A percentile compares a stretch with the other conserved stretches of the same genome.
phyloP scores from a whole-genome alignment of 352 stramenopile species.

The Pythium chondricola region DNA sequence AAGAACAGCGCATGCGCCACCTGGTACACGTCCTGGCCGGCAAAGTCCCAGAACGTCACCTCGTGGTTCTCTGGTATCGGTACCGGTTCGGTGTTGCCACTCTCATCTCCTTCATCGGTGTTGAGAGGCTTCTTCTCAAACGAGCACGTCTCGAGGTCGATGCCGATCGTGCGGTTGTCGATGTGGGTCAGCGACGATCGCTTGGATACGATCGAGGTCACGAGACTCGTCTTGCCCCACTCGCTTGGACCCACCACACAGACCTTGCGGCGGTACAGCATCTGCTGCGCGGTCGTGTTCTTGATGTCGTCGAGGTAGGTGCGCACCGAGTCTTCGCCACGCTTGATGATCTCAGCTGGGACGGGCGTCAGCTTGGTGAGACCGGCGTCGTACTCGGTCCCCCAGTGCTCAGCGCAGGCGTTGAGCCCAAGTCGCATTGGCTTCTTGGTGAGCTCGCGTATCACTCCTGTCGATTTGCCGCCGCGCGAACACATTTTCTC shows the following conservation, averaged over 20 bases:
- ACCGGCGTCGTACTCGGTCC: neutral
- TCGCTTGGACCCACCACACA: slow-evolving; percentile 24
- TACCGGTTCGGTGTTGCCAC: neutral
- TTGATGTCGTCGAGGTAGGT: slow-evolving; percentile 14
- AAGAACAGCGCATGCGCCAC: slow-evolving; percentile 14
- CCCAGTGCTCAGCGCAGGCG: slow-evolving; percentile 8
- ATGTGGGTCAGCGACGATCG: slow-evolving; percentile 11
- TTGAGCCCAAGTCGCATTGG: slow-evolving; percentile 9
- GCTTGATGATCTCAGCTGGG: slow-evolving; percentile 15
- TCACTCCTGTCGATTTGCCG: too few relatives aligned
- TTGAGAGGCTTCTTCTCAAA: slow-evolving; percentile 16
- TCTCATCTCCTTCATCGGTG: neutral
- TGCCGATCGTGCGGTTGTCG: slow-evolving; percentile 26
- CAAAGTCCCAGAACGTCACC: slow-evolving; percentile 18
- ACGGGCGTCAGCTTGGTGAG: slow-evolving; percentile 3
- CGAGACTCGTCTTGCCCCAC: slow-evolving; percentile 33
- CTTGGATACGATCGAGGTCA: slow-evolving; percentile 22
- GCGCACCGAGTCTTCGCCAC: slow-evolving; percentile 6
- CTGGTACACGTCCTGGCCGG: slow-evolving; percentile 13
- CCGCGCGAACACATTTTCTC: too few relatives aligned
- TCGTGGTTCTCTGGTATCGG: neutral
- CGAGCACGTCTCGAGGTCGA: slow-evolving; percentile 23
- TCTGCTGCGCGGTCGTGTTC: neutral
- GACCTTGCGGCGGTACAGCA: slow-evolving; percentile 22
- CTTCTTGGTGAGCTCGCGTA: too few relatives aligned